Evolutionary conservation across 139 green algal genomes (phyloP).

Genomic region (Yamagishiella unicocca): DNA sequence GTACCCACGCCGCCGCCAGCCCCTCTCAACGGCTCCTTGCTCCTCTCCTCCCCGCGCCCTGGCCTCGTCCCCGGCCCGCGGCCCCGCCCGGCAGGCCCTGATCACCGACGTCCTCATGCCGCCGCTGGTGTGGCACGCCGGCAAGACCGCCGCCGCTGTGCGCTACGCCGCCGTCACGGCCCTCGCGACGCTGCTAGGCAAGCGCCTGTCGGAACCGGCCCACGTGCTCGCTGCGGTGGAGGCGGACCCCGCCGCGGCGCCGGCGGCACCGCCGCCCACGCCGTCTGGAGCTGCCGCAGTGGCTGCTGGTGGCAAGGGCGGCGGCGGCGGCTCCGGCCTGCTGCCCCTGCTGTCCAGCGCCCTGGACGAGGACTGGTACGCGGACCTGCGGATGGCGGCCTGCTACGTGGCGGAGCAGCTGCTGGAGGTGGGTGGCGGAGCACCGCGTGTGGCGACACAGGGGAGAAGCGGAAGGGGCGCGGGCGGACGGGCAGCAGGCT

Average conservation of each 20-base stretch:
- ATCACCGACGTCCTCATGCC: slow-evolving; percentile 75
- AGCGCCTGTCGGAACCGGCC: slow-evolving; percentile 19
- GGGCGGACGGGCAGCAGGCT: too few species aligned
- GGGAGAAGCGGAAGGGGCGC: too few species aligned
- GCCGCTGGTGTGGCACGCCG: slow-evolving; percentile 81
- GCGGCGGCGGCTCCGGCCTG: slow-evolving; percentile 48
- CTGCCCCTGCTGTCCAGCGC: slow-evolving; percentile 74
- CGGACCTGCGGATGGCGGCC: slow-evolving; percentile 70
- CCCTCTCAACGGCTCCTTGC: too few species aligned
- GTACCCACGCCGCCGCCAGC: too few species aligned
- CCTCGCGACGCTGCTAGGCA: slow-evolving; percentile 68
- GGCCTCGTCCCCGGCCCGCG: too few species aligned
- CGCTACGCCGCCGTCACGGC: slow-evolving; percentile 78
- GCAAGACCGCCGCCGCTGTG: slow-evolving; percentile 79
- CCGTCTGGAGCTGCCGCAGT: neutral
- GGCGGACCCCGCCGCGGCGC: neutral
- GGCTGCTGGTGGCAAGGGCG: neutral
- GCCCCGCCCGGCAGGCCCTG: slow-evolving; percentile 31
- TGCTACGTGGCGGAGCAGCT: slow-evolving; percentile 66
- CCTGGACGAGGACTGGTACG: slow-evolving; percentile 90
- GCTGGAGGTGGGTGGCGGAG: slow-evolving; percentile 40
- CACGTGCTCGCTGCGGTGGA: slow-evolving; percentile 21
- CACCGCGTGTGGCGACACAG: too few species aligned
- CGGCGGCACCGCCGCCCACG: neutral
- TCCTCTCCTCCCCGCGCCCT: too few species aligned